phyloP scores from a whole-genome alignment of 768 basidiomycete genomes.

The Trametes punicea region DNA sequence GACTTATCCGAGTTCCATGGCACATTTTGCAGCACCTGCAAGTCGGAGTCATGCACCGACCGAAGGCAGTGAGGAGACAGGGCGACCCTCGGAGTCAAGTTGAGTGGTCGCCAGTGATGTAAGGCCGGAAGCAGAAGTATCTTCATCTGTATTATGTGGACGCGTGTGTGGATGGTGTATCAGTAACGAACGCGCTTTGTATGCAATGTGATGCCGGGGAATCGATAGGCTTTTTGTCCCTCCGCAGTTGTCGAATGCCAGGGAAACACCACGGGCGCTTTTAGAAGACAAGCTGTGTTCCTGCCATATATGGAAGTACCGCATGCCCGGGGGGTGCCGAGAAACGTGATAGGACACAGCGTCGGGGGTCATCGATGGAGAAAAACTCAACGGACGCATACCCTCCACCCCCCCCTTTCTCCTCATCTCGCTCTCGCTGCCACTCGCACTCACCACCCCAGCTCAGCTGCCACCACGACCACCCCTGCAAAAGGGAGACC shows the following conservation, averaged over 20 bases:
- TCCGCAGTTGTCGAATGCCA: background rate
- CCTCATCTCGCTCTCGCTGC: background rate
- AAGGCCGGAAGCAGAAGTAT: too few relatives aligned
- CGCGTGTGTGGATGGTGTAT: background rate
- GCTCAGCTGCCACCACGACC: background rate
- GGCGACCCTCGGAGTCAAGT: background rate
- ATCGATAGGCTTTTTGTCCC: background rate
- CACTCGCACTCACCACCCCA: background rate
- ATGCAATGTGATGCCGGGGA: background rate
- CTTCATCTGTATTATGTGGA: background rate
- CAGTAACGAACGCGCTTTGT: too few relatives aligned
- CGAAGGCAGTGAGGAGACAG: conserved; percentile 1
- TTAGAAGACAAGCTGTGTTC: background rate
- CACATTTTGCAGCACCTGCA: background rate
- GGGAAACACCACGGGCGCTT: conserved; percentile 4
- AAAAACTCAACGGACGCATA: conserved; percentile 10
- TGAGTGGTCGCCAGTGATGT: too few relatives aligned
- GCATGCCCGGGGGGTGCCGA: background rate
- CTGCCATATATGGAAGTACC: background rate
- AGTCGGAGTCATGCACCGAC: background rate
- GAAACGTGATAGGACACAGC: conserved; percentile 15
- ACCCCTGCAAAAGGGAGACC: conserved; percentile 11
- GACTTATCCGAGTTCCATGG: background rate
- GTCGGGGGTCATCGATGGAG: conserved; percentile 15
- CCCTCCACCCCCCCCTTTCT: background rate